These are phyloP conservation scores for Yamagishiella unicocca DNA, from an alignment of 139 green algal genomes.

Conservation along the genomic window DNA sequence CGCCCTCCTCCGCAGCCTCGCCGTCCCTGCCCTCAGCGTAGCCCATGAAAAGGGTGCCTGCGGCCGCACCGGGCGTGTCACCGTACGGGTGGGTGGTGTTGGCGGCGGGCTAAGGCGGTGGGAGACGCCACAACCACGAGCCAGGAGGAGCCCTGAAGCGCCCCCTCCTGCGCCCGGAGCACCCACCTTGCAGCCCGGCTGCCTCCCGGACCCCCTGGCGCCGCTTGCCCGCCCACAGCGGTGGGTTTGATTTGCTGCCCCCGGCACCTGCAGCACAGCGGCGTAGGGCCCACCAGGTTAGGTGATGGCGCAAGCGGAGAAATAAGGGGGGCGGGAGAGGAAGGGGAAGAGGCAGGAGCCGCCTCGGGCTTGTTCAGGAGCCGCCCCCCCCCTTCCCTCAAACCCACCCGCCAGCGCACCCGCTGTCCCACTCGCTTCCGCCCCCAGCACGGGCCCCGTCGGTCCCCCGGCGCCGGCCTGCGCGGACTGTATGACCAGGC, in stretches of 20 bases:
- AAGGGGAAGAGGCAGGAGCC: background rate
- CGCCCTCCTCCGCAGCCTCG: background rate
- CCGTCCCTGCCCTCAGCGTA: background rate
- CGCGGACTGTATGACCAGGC: conserved; percentile 7
- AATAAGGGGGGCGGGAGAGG: background rate
- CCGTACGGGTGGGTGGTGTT: no score
- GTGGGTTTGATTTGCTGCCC: no score
- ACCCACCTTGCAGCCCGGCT: conserved; percentile 9
- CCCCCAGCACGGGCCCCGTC: background rate
- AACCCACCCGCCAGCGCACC: background rate
- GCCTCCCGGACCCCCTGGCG: conserved; percentile 27
- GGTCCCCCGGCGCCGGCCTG: background rate
- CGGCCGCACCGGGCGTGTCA: no score
- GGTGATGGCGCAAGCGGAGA: no score
- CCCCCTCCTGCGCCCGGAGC: no score
- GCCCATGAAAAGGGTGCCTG: conserved; percentile 16
- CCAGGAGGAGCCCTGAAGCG: no score
- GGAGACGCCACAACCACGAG: no score
- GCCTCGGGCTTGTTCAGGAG: background rate
- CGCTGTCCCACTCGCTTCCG: background rate
- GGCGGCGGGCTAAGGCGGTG: no score
- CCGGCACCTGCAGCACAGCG: no score
- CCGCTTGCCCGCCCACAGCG: background rate
- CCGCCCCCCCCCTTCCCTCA: background rate
- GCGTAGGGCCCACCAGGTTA: no score